These are phyloP conservation scores for Hypomyces perniciosus DNA, from an alignment of 2,329 filamentous ascomycete genomes.

Conservation along the genomic window DNA sequence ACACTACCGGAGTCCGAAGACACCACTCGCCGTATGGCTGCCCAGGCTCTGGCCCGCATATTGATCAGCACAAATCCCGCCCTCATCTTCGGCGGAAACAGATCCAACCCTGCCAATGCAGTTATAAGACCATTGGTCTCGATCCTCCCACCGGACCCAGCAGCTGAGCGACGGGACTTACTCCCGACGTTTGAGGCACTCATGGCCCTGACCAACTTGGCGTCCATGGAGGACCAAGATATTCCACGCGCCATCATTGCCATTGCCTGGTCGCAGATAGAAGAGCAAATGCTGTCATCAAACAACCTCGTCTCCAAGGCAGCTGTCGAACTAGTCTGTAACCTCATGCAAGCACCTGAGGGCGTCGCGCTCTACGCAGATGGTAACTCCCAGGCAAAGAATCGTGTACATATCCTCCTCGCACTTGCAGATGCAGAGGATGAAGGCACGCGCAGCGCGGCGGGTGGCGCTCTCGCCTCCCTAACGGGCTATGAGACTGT, in stretches of 20 bases:
- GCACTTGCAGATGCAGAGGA: constrained; percentile 87
- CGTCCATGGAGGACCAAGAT: constrained; percentile 66
- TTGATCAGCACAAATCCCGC: constrained; percentile 80
- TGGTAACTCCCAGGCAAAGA: constrained; percentile 58
- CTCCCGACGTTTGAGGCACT: constrained; percentile 86
- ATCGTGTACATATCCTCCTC: constrained; percentile 75
- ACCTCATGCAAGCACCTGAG: constrained; percentile 66
- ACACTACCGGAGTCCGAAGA: constrained; percentile 50
- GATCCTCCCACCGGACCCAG: constrained; percentile 62
- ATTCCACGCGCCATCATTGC: constrained; percentile 65
- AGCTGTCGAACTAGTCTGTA: constrained; percentile 84
- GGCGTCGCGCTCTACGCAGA: constrained; percentile 66
- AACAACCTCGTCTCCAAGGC: constrained; percentile 76
- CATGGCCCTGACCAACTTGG: constrained; percentile 89
- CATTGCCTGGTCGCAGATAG: constrained; percentile 66
- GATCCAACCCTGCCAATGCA: constrained; percentile 66
- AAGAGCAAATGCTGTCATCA: constrained; percentile 73
- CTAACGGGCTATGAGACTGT: constrained; percentile 73
- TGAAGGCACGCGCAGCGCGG: constrained; percentile 68
- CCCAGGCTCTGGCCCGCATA: constrained; percentile 77
- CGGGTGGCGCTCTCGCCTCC: constrained; percentile 82
- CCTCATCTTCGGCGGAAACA: constrained; percentile 74
- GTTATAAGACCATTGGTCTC: constrained; percentile 77
- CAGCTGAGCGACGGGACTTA: constrained; percentile 63
- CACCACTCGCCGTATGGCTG: constrained; percentile 52